Conservation (phyloP, 2,329 filamentous ascomycete species). For the Aphanocladium album region DNA sequence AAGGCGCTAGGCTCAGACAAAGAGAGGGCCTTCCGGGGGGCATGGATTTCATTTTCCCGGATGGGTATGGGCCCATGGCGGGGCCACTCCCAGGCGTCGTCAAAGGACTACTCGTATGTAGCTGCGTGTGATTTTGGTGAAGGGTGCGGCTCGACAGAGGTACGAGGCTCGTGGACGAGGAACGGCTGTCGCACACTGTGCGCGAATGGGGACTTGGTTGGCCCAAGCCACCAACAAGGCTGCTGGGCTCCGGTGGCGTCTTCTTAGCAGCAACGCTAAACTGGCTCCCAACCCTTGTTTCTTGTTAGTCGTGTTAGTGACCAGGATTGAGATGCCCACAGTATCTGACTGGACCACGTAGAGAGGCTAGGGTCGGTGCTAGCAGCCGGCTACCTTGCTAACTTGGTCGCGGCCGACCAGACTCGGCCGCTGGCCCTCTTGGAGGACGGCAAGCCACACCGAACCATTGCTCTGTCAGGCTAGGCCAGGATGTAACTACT, state of each 20-base stretch:
- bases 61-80: not conserved
- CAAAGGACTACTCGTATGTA: too few relatives aligned
- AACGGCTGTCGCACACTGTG: not conserved
- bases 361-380: too few relatives aligned
- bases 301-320: not conserved
- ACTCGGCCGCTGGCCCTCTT: not conserved
- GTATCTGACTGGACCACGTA: too few relatives aligned
- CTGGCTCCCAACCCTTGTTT: not conserved
- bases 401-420: not conserved
- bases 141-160: too few relatives aligned
- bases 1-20: not conserved
- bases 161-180: not conserved
- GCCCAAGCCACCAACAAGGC: not conserved
- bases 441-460: not conserved
- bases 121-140: too few relatives aligned
- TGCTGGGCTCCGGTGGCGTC: not conserved
- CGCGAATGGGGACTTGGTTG: not conserved
- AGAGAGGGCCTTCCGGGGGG: not conserved
- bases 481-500: not conserved
- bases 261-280: not conserved
- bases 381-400: too few relatives aligned
- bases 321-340: not conserved
- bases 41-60: not conserved
- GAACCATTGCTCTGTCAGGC: not conserved
- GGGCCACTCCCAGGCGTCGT: too few relatives aligned